phyloP scores from a whole-genome alignment of 257 asterid genomes.

The Ligustrum vulgare region DNA sequence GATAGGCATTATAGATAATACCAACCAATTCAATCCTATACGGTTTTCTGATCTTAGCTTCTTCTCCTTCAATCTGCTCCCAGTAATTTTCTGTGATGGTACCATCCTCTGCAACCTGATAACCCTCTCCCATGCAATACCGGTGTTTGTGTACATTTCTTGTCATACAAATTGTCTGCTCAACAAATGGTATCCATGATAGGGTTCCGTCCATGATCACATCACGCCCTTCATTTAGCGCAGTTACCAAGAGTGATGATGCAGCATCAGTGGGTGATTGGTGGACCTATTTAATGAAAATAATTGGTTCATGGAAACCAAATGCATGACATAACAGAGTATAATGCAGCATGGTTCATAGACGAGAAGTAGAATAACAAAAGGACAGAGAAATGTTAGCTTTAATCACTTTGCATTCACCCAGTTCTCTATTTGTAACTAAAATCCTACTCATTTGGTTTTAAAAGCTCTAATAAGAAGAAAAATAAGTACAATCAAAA shows the following conservation, averaged over 20 bases:
- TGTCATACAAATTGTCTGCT: conserved; percentile 86
- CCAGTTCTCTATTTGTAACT: neutral
- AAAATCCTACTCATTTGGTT: neutral
- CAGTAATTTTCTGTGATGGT: conserved; percentile 72
- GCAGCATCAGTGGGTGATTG: conserved; percentile 96
- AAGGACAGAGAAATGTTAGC: no score
- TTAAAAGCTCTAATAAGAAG: neutral
- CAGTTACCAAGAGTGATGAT: conserved; percentile 85
- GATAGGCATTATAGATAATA: conserved; percentile 81
- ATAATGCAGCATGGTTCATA: neutral
- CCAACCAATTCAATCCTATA: conserved; percentile 91
- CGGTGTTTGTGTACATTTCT: conserved; percentile 71
- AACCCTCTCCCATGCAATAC: conserved; percentile 90
- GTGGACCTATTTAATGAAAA: conserved; percentile 59
- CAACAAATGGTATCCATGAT: conserved; percentile 93
- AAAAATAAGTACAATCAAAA: no score
- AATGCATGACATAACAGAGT: neutral
- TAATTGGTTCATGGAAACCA: neutral
- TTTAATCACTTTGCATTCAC: neutral
- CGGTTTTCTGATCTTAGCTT: conserved; percentile 42
- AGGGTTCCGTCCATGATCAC: conserved; percentile 98
- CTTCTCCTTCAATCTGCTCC: conserved; percentile 50
- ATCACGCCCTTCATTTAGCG: conserved; percentile 90
- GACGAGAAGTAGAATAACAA: neutral
- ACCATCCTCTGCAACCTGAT: conserved; percentile 73